A percentile compares a stretch with the other conserved stretches of the same genome.
Conservation (phyloP, 2,329 filamentous ascomycete genomes). For the Neocatenulostroma microsporum region DNA sequence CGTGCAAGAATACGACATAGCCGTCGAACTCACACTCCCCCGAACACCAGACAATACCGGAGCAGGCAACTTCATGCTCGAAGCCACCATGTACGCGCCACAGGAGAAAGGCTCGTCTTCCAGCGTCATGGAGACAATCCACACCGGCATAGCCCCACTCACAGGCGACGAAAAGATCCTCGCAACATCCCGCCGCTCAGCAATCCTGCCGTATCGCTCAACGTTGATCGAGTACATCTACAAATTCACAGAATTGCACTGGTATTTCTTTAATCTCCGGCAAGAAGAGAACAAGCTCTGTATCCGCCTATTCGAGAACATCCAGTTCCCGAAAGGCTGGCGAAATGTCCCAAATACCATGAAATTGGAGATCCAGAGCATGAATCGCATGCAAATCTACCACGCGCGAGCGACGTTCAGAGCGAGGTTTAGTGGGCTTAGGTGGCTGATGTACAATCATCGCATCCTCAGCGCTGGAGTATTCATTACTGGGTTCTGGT, state of each 20-base stretch:
- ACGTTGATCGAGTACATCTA: constrained; percentile 56
- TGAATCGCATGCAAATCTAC: constrained; percentile 67
- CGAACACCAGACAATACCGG: constrained; percentile 66
- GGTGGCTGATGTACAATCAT: constrained; percentile 82
- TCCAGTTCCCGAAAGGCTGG: constrained; percentile 55
- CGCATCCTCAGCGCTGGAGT: constrained; percentile 60
- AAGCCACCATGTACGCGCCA: constrained; percentile 56
- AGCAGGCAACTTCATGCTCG: constrained; percentile 91
- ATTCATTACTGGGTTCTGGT: constrained; percentile 69
- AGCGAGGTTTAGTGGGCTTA: constrained; percentile 66
- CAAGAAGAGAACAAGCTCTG: constrained; percentile 56
- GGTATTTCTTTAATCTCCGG: constrained; percentile 60
- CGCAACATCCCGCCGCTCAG: constrained; percentile 58
- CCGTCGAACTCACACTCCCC: constrained; percentile 66
- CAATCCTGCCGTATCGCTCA: constrained; percentile 72
- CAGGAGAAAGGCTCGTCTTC: constrained; percentile 24
- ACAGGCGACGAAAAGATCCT: constrained; percentile 22
- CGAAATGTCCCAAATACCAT: constrained; percentile 47
- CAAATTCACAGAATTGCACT: constrained; percentile 56
- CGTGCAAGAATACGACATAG: constrained; percentile 77
- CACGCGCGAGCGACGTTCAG: constrained; percentile 58
- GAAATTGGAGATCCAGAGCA: constrained; percentile 62
- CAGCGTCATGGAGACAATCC: constrained; percentile 11
- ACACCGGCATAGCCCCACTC: constrained; percentile 13
- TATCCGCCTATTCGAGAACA: constrained; percentile 64